Evolutionary conservation across 768 basidiomycete species (phyloP).

Genomic region (Hygrophorus russula): DNA sequence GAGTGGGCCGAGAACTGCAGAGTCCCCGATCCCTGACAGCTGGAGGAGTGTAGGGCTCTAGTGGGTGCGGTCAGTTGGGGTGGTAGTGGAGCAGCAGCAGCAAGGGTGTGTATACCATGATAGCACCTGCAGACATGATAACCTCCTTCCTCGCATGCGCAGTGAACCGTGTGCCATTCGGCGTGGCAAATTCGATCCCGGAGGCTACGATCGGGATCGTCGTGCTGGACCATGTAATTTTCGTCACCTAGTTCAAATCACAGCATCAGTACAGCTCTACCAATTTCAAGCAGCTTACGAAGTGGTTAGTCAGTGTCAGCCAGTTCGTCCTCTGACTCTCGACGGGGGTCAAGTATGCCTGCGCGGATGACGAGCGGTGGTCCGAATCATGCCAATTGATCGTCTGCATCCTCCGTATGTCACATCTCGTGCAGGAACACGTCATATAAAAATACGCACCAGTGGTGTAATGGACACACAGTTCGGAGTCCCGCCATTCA

Average conservation of each 20-base stretch:
- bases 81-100: neutral
- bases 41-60: conserved; percentile 38
- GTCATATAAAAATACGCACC: conserved; percentile 15
- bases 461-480: conserved; percentile 45
- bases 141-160: conserved; percentile 37
- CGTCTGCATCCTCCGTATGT: conserved; percentile 15
- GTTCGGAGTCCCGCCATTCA: conserved; percentile 46
- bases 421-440: neutral
- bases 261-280: neutral
- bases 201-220: conserved; percentile 27
- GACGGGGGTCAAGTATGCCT: conserved; percentile 45
- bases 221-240: conserved; percentile 27
- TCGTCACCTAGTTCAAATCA: conserved; percentile 25
- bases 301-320: conserved; percentile 33
- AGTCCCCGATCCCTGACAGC: conserved; percentile 47
- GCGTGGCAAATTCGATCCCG: conserved; percentile 34
- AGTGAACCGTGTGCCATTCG: conserved; percentile 24
- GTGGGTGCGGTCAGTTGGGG: neutral
- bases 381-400: conserved; percentile 39
- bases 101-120: conserved; percentile 19
- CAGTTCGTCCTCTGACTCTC: conserved; percentile 34
- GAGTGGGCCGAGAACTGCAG: conserved; percentile 28
- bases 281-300: conserved; percentile 14
- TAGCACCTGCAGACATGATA: conserved; percentile 43
- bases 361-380: conserved; percentile 42